Percentiles rank a stretch among this genome's conserved stretches.
phyloP scores from a whole-genome alignment of 1,139 yeast genomes.

The Arxiozyma telluris region DNA sequence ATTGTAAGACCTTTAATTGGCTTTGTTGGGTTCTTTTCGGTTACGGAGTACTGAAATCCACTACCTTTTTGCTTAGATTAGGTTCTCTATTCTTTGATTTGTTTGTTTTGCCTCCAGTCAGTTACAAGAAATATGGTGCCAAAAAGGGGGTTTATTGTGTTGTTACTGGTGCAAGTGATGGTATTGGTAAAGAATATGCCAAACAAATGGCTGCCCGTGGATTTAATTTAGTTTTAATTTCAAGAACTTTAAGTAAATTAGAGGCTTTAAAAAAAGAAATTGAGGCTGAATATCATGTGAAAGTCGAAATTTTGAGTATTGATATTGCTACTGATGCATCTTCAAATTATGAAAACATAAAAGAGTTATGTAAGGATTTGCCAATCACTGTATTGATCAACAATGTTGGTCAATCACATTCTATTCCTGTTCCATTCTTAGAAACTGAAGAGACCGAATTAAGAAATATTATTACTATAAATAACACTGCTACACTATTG shows the following conservation, averaged over 20 bases:
- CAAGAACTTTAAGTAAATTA: constrained; percentile 76
- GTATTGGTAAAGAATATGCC: constrained; percentile 90
- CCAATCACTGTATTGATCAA: constrained; percentile 72
- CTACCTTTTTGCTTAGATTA: constrained; percentile 37
- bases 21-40: constrained; percentile 34
- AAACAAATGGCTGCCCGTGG: constrained; percentile 78
- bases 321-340: constrained; percentile 51
- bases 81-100: constrained; percentile 44
- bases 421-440: constrained; percentile 86
- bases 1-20: constrained; percentile 18
- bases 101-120: constrained; percentile 55
- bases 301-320: constrained; percentile 61
- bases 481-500: constrained; percentile 74
- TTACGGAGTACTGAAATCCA: constrained; percentile 44
- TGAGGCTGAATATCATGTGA: constrained; percentile 47
- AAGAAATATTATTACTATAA: constrained; percentile 71
- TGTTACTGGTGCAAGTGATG: constrained; percentile 95
- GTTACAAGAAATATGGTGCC: constrained; percentile 65
- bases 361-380: constrained; percentile 38
- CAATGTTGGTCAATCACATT: constrained; percentile 92
- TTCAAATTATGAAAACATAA: constrained; percentile 46
- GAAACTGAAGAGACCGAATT: constrained; percentile 72
- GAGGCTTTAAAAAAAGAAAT: constrained; percentile 59
- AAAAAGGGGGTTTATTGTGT: constrained; percentile 48
- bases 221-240: constrained; percentile 70